Evolutionary conservation across 2,329 filamentous ascomycete genomes (phyloP).

Genomic region (Ustulina deusta): DNA sequence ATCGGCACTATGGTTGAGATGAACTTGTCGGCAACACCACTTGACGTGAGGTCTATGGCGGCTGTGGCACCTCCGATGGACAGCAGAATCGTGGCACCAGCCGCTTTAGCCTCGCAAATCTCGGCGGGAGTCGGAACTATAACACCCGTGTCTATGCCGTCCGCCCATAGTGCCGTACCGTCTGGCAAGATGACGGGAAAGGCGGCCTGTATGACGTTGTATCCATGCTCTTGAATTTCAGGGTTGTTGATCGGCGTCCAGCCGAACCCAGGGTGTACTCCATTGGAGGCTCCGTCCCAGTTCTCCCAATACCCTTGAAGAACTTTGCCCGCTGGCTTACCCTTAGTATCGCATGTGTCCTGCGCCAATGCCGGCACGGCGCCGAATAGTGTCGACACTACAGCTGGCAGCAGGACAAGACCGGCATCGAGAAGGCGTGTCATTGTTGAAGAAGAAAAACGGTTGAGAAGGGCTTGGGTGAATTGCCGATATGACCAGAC

Average conservation of each 20-base stretch:
- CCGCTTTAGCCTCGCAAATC: conserved; percentile 53
- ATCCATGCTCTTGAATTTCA: conserved; percentile 49
- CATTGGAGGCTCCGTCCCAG: conserved; percentile 52
- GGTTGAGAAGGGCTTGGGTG: background rate
- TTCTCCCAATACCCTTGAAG: conserved; percentile 55
- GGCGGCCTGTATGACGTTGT: conserved; percentile 53
- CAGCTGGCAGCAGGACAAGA: conserved; percentile 18
- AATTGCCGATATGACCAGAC: background rate
- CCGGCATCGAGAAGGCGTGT: conserved; percentile 22
- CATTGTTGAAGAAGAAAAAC: conserved; percentile 26
- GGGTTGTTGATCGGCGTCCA: conserved; percentile 52
- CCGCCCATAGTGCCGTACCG: conserved; percentile 51
- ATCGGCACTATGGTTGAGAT: conserved; percentile 53
- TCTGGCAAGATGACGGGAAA: conserved; percentile 53
- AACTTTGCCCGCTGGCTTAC: conserved; percentile 51
- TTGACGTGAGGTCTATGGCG: conserved; percentile 51
- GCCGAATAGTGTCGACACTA: conserved; percentile 27
- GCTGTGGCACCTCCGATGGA: conserved; percentile 54
- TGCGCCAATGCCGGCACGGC: conserved; percentile 23
- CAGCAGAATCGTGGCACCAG: conserved; percentile 51
- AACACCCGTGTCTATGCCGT: conserved; percentile 52
- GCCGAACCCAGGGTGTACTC: conserved; percentile 52
- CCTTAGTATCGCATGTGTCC: conserved; percentile 50
- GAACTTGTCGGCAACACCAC: conserved; percentile 52
- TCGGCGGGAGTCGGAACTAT: conserved; percentile 50